Evolutionary conservation across 495 filamentous ascomycete species (phyloP), one percentile per base, ranked within the genome.

Genomic region (Aspergillus indologenus): DNA sequence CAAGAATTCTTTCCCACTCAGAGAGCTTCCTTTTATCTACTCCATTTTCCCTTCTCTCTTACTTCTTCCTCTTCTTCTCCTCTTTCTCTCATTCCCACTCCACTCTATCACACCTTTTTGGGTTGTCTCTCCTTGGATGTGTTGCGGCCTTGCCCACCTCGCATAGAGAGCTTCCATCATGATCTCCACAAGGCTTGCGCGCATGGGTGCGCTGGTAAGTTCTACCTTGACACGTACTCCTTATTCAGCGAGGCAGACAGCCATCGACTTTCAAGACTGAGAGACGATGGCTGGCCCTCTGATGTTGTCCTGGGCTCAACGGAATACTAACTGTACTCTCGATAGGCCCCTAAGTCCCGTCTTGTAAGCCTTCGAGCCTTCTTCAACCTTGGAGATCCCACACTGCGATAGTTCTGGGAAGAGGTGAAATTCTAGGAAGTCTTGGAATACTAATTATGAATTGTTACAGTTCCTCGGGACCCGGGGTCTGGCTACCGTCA

Each of bases 401-500:
- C 56, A 21, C 42, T 45, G 45, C 50, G 17, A 55, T 23, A 31
- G 22, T 20, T 46, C 11, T 24, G 23, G 40, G 45, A 24, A 42
- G 42, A 57, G n/a, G 26, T 42, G 42, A 29, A n/a, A 54, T 26
- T 22, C 5, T 43, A 29, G 18, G 21, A n/a, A 59, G 34, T 12
- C 40, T 49, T 20, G 18, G 46, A 44, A 68, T 72, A 56, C 72
- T 65, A 61, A 64, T 55, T 2, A 14, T 40, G 12, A 61, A 64
- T 61, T 22, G 34, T 45, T 63, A 55, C 64, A 85, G 82, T 60
- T 78, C 54, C 68, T 77, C 67, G 75, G 74, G 65, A 63, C 77
- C 64, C 80, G 85, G 65, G 78, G 79, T 67, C 68, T 87, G 64
- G 86, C 86, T 58, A 86, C 86, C 70, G 80, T 83, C 66, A 75